Conservation (phyloP, 1,284 basidiomycete species). For the Mrakiaceae sp. region DNA sequence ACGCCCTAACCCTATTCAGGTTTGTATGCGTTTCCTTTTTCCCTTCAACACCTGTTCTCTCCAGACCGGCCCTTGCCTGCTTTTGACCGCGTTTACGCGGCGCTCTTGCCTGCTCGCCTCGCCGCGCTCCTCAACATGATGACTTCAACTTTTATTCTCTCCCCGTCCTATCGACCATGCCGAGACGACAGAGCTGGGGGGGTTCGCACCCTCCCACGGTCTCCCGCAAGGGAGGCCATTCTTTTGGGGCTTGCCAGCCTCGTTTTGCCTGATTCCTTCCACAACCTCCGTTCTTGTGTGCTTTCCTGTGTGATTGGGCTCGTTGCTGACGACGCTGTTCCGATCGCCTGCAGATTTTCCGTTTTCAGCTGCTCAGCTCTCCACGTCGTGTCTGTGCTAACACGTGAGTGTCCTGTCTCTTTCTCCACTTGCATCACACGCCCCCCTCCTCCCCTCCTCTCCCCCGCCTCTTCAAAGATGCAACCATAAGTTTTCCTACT, state of each 20-base stretch:
- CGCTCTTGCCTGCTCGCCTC: too few species aligned
- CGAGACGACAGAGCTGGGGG: constrained; percentile 19
- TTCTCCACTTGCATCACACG: too few species aligned
- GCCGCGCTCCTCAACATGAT: constrained; percentile 14
- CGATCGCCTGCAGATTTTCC: neutral
- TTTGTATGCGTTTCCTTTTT: too few species aligned
- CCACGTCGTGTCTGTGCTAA: neutral
- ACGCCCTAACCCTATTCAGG: too few species aligned
- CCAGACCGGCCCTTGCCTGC: too few species aligned
- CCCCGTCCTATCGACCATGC: constrained; percentile 20
- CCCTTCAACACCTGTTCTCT: too few species aligned
- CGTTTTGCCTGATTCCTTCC: constrained; percentile 17
- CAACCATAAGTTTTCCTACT: constrained; percentile 4
- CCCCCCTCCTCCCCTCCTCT: too few species aligned
- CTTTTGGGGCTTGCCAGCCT: constrained; percentile 20
- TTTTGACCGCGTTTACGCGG: too few species aligned
- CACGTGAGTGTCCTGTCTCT: neutral
- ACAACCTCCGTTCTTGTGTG: neutral
- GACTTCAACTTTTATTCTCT: constrained; percentile 20
- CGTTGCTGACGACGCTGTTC: neutral
- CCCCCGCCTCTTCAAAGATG: constrained; percentile 2
- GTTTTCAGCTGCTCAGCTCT: neutral
- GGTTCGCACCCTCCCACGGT: constrained; percentile 16
- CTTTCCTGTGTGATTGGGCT: neutral
- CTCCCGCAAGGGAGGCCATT: neutral